These are phyloP conservation scores for Karstenula rhodostoma DNA, from an alignment of 2,329 filamentous ascomycete genomes.

Conservation along the genomic window DNA sequence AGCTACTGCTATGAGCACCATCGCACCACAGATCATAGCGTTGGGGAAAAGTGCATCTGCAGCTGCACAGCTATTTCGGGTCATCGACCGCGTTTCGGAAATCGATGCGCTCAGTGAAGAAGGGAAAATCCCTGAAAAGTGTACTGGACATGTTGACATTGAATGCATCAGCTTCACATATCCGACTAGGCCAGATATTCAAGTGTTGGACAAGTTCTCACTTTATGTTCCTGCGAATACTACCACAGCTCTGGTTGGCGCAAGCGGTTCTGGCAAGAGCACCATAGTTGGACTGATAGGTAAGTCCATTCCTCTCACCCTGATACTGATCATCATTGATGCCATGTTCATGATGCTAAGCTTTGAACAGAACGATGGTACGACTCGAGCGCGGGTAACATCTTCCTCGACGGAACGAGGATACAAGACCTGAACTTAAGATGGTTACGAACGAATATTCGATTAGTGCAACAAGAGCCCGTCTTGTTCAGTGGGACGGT, in stretches of 20 bases:
- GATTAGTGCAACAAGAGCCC: conserved; percentile 66
- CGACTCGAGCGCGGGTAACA: conserved; percentile 34
- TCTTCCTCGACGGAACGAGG: conserved; percentile 59
- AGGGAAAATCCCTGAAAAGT: conserved; percentile 31
- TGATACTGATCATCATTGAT: conserved; percentile 33
- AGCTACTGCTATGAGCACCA: conserved; percentile 78
- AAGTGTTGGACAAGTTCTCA: conserved; percentile 83
- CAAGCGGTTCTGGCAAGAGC: conserved; percentile 92
- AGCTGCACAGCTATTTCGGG: conserved; percentile 51
- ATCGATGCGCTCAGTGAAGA: conserved; percentile 64
- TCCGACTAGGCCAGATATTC: conserved; percentile 87
- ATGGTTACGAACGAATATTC: conserved; percentile 91
- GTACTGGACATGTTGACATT: conserved; percentile 70
- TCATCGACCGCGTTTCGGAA: conserved; percentile 81
- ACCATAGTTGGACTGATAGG: conserved; percentile 80
- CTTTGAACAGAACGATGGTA: conserved; percentile 63
- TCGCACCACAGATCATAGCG: conserved; percentile 90
- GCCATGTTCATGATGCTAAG: conserved; percentile 62
- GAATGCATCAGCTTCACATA: conserved; percentile 89
- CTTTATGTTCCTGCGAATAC: conserved; percentile 86
- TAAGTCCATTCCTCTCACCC: conserved; percentile 8
- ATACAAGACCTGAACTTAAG: conserved; percentile 81
- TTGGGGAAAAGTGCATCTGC: conserved; percentile 45
- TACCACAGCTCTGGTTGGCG: conserved; percentile 90
- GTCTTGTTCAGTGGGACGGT: conserved; percentile 40